Evolutionary conservation across 2,329 filamentous ascomycete genomes (phyloP), one percentile per base, ranked within the genome.

Genomic region (Aspergillus sp.): DNA sequence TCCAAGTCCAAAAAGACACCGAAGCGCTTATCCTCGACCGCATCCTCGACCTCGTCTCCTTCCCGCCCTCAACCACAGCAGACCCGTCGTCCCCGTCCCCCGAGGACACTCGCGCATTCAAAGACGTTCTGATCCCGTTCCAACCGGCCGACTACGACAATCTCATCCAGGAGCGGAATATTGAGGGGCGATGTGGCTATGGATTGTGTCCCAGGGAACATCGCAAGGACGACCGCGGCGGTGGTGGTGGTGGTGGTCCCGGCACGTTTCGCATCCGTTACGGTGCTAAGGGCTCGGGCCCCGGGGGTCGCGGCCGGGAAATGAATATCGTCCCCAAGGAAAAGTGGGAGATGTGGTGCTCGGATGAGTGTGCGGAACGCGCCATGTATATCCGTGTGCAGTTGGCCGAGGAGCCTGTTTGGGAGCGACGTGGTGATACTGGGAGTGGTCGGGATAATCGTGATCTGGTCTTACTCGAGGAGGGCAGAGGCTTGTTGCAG

Each of bases 111-210:
- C 63, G 69, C 35, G 70, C 72, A 45, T 89, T 97, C 69, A 82
- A 83, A 57, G 61, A 73, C 3, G 77, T 80, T 33, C 71, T 97
- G 27, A 71, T 77, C 7, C 75, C 81, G 39, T 97, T 96, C 68
- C 87, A 91, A 63, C 88, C 90, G 1, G 77, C 79, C 45, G 91
- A 98, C 71, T 94, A 94, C 71, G 88, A 95, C 61, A 85, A 87
- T 53, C 73, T 97, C 43, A 82, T 96, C 50, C 79, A 85, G 53
- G 93, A 98, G 73, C 86, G 93, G 59, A 94, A 94, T 64, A 85
- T 88, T 54, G 83, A 87, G 57, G 80, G 78, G 39, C 76, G 80
- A 19, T 98, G 93, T 69, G 93, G 89, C 1, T 97, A 96, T 64
- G 75, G 79, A 0, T 75, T 97, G 29, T 98, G 93, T 65, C 70